These are phyloP conservation scores for Candida manassasensis DNA, from an alignment of 805 yeast species.

Conservation along the genomic window DNA sequence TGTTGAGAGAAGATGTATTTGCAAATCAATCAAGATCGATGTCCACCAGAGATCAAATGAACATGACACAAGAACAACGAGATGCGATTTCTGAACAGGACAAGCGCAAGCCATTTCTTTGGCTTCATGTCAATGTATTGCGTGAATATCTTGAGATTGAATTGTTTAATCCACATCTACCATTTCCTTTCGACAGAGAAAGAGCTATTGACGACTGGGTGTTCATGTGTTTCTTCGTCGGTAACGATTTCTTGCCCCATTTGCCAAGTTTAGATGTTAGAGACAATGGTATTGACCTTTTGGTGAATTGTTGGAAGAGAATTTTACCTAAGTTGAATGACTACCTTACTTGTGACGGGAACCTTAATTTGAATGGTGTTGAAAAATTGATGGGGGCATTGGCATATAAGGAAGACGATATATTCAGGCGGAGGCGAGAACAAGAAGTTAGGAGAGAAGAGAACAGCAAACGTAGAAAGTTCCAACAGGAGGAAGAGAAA, in stretches of 20 bases:
- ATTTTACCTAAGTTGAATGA: slow-evolving; percentile 61
- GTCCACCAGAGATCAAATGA: slow-evolving; percentile 45
- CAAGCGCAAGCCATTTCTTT: slow-evolving; percentile 77
- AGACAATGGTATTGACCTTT: slow-evolving; percentile 83
- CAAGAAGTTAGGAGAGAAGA: slow-evolving; percentile 68
- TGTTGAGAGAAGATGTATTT: slow-evolving; percentile 93
- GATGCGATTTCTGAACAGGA: slow-evolving; percentile 38
- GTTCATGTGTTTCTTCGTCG: slow-evolving; percentile 96
- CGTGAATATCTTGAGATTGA: slow-evolving; percentile 87
- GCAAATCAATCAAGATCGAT: slow-evolving; percentile 59
- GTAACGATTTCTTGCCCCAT: slow-evolving; percentile 97
- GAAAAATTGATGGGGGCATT: slow-evolving; percentile 63
- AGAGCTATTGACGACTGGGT: slow-evolving; percentile 99
- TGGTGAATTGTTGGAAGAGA: slow-evolving; percentile 81
- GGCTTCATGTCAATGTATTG: slow-evolving; percentile 86
- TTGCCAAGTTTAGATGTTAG: slow-evolving; percentile 91
- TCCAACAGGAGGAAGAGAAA: slow-evolving; percentile 43
- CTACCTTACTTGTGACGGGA: slow-evolving; percentile 88
- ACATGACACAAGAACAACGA: slow-evolving; percentile 57
- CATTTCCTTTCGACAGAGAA: slow-evolving; percentile 81
- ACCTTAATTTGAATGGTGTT: slow-evolving; percentile 68
- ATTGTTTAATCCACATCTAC: slow-evolving; percentile 60
- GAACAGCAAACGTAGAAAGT: slow-evolving; percentile 54
- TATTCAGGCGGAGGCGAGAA: slow-evolving; percentile 66
- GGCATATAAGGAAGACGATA: slow-evolving; percentile 70